Conservation (phyloP, 164 flowering plant species). For the Vitis cinerea region DNA sequence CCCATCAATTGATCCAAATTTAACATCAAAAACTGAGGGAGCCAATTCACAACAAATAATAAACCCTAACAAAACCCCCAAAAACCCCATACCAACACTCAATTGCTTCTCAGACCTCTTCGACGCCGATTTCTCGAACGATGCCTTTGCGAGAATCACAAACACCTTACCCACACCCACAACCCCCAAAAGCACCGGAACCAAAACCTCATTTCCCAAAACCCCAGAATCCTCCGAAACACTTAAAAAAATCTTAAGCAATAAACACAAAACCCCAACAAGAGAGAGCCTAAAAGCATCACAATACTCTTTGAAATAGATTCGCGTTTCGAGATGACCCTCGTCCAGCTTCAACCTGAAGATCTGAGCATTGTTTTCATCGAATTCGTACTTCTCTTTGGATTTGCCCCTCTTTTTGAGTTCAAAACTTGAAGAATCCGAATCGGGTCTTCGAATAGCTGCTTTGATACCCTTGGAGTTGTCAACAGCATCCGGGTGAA, state of each 20-base stretch:
- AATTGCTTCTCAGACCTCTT: slow-evolving; percentile 72
- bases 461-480: slow-evolving; percentile 40
- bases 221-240: slow-evolving; percentile 28
- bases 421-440: slow-evolving; percentile 36
- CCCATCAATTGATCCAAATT: slow-evolving; percentile 53
- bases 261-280: slow-evolving; percentile 40
- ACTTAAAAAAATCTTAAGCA: slow-evolving; percentile 44
- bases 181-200: slow-evolving; percentile 54
- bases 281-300: slow-evolving; percentile 36
- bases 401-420: slow-evolving; percentile 46
- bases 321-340: slow-evolving; percentile 53
- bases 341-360: slow-evolving; percentile 73
- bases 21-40: slow-evolving; percentile 48
- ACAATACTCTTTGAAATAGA: slow-evolving; percentile 50
- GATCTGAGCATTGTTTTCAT: slow-evolving; percentile 94
- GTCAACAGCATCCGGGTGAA: slow-evolving; percentile 73
- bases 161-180: slow-evolving; percentile 35
- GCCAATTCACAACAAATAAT: slow-evolving; percentile 28
- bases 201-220: slow-evolving; percentile 41
- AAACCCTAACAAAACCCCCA: slow-evolving; percentile 57
- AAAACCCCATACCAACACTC: slow-evolving; percentile 52
- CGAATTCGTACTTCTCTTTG: slow-evolving; percentile 73
- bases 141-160: slow-evolving; percentile 34
- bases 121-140: slow-evolving; percentile 78
- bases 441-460: slow-evolving; percentile 69